Conservation (phyloP, 345 rosid genomes). For the Psidium friedrichsthalianum region DNA sequence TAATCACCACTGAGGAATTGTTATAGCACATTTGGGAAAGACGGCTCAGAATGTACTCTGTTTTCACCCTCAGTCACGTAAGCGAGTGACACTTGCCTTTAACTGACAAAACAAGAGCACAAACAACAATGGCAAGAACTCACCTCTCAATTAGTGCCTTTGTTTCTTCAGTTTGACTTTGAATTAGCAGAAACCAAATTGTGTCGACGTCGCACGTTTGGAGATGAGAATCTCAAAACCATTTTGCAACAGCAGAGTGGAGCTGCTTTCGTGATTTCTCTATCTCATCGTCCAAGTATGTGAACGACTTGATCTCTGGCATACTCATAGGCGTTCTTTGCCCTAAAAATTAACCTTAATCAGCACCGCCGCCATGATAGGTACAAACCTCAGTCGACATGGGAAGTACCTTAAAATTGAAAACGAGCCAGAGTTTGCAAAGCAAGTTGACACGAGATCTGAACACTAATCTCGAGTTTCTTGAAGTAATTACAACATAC, state of each 20-base stretch:
- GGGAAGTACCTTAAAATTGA: too few relatives aligned
- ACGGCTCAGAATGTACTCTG: too few relatives aligned
- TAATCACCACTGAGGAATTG: too few relatives aligned
- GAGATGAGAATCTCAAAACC: slow-evolving; percentile 78
- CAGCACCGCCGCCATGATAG: background rate
- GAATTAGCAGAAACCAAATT: slow-evolving; percentile 67
- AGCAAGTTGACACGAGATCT: too few relatives aligned
- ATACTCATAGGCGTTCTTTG: slow-evolving; percentile 77
- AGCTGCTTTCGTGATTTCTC: slow-evolving; percentile 79
- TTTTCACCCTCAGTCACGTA: background rate
- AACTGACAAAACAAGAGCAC: background rate
- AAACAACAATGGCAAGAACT: background rate
- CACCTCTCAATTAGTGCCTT: slow-evolving; percentile 73
- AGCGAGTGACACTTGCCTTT: too few relatives aligned
- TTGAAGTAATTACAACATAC: too few relatives aligned
- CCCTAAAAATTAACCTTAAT: slow-evolving; percentile 12
- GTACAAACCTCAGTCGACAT: too few relatives aligned
- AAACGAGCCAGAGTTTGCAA: too few relatives aligned
- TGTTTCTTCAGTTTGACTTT: slow-evolving; percentile 66
- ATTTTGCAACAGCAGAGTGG: slow-evolving; percentile 89
- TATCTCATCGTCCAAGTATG: slow-evolving; percentile 87
- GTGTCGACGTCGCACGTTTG: slow-evolving; percentile 26
- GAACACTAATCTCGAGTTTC: too few relatives aligned
- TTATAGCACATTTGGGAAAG: too few relatives aligned
- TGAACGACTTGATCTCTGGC: slow-evolving; percentile 81